phyloP scores from a whole-genome alignment of 805 yeast genomes.

The Diddensiella transvaalensis region DNA sequence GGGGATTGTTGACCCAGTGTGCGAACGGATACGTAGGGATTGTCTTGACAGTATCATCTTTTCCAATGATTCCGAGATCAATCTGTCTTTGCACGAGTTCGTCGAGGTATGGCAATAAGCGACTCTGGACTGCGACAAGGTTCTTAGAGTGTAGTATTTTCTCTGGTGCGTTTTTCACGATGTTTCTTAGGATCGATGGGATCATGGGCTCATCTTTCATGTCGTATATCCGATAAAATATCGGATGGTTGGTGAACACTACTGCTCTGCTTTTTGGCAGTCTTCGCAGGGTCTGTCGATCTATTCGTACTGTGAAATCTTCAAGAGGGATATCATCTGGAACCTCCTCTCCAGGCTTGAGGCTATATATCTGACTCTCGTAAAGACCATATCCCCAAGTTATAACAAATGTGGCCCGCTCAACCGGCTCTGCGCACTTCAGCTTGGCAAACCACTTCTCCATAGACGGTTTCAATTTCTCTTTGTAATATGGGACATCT shows the following conservation, averaged over 20 bases:
- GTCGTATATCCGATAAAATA: slow-evolving; percentile 67
- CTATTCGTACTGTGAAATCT: slow-evolving; percentile 65
- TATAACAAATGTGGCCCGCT: slow-evolving; percentile 71
- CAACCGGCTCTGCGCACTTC: slow-evolving; percentile 60
- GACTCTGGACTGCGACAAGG: slow-evolving; percentile 57
- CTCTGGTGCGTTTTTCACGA: slow-evolving; percentile 63
- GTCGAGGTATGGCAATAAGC: slow-evolving; percentile 56
- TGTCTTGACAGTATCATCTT: slow-evolving; percentile 17
- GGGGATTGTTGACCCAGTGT: slow-evolving; percentile 38
- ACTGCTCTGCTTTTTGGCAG: slow-evolving; percentile 63
- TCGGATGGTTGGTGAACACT: slow-evolving; percentile 71
- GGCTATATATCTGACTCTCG: slow-evolving; percentile 24
- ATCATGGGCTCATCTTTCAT: slow-evolving; percentile 75
- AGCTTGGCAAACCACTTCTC: slow-evolving; percentile 66
- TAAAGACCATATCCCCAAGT: slow-evolving; percentile 68
- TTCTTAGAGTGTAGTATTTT: slow-evolving; percentile 61
- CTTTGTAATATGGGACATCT: slow-evolving; percentile 66
- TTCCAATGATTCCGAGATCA: slow-evolving; percentile 48
- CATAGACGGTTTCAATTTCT: slow-evolving; percentile 64
- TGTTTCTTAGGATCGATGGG: slow-evolving; percentile 60
- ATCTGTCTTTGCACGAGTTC: slow-evolving; percentile 54
- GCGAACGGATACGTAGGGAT: slow-evolving; percentile 50
- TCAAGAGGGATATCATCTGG: slow-evolving; percentile 44
- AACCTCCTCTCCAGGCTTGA: slow-evolving; percentile 35
- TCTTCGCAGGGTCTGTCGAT: slow-evolving; percentile 66